Evolutionary conservation across 352 stramenopile genomes (phyloP).

Genomic region (Phytophthora cajani): DNA sequence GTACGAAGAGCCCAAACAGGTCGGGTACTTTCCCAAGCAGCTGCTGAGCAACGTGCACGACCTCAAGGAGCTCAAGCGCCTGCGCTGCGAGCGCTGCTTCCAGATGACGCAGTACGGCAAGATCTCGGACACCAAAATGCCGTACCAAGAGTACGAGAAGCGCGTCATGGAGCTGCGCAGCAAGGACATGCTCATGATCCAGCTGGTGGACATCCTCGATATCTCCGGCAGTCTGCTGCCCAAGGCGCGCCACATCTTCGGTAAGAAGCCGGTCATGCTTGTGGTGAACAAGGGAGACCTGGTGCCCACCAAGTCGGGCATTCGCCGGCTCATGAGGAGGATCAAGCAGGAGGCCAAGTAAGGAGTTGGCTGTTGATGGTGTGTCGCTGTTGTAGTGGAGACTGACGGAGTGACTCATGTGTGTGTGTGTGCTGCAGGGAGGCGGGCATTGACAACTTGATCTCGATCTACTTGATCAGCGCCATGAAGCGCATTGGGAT

Average conservation of each 20-base stretch:
- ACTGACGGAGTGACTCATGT: neutral
- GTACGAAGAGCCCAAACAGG: conserved; percentile 58
- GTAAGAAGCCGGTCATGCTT: conserved; percentile 90
- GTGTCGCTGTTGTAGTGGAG: neutral
- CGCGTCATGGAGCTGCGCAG: conserved; percentile 84
- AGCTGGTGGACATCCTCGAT: conserved; percentile 93
- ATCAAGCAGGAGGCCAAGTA: conserved; percentile 83
- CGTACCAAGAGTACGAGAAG: conserved; percentile 89
- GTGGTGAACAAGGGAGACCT: conserved; percentile 93
- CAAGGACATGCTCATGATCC: conserved; percentile 91
- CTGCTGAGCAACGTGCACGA: conserved; percentile 69
- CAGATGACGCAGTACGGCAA: conserved; percentile 90
- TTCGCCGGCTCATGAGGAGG: conserved; percentile 78
- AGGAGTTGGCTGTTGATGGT: conserved; percentile 5
- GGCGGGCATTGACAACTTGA: conserved; percentile 80
- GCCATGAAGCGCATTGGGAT: conserved; percentile 89
- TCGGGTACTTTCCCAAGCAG: conserved; percentile 76
- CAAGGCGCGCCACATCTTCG: conserved; percentile 86
- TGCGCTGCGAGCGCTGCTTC: conserved; percentile 89
- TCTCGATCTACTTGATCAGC: conserved; percentile 83
- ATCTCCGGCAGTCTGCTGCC: conserved; percentile 89
- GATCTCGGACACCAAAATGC: conserved; percentile 84
- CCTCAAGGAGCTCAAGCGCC: conserved; percentile 76
- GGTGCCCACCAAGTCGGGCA: conserved; percentile 84
- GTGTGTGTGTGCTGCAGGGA: conserved; percentile 36